Conservation (phyloP, 2,329 filamentous ascomycete species). For the Colletotrichum tofieldiae region DNA sequence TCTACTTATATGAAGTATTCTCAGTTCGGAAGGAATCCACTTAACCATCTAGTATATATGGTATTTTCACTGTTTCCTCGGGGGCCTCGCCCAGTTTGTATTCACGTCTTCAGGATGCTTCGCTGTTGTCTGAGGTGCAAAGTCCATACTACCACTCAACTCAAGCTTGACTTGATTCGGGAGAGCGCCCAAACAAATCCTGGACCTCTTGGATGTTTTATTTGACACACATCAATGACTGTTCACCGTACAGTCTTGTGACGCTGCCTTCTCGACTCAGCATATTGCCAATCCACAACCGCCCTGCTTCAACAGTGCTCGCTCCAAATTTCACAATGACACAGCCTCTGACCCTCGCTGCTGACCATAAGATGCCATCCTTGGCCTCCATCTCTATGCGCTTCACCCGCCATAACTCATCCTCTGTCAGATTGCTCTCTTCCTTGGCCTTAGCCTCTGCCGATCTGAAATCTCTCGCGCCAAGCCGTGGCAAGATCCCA, state of each 20-base stretch:
- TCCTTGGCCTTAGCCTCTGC: constrained; percentile 63
- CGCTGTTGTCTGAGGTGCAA: not conserved
- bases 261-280: constrained; percentile 82
- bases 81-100: not conserved
- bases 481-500: constrained; percentile 82
- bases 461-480: constrained; percentile 82
- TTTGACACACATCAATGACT: constrained; percentile 82
- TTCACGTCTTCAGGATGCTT: not conserved
- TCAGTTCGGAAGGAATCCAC: not conserved
- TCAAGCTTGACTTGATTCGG: not conserved
- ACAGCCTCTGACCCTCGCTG: constrained; percentile 84
- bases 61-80: not conserved
- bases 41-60: too few relatives aligned
- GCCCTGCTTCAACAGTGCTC: constrained; percentile 83
- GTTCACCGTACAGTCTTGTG: constrained; percentile 80
- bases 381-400: constrained; percentile 72
- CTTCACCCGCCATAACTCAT: constrained; percentile 68
- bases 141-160: not conserved
- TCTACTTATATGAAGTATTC: not conserved
- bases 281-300: constrained; percentile 85
- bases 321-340: constrained; percentile 94
- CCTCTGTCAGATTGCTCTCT: constrained; percentile 55
- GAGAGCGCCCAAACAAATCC: too few relatives aligned
- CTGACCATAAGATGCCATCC: constrained; percentile 83
- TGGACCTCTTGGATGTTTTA: not conserved